Conservation (phyloP, 1,284 basidiomycete species). For the Amylostereum chailletii region DNA sequence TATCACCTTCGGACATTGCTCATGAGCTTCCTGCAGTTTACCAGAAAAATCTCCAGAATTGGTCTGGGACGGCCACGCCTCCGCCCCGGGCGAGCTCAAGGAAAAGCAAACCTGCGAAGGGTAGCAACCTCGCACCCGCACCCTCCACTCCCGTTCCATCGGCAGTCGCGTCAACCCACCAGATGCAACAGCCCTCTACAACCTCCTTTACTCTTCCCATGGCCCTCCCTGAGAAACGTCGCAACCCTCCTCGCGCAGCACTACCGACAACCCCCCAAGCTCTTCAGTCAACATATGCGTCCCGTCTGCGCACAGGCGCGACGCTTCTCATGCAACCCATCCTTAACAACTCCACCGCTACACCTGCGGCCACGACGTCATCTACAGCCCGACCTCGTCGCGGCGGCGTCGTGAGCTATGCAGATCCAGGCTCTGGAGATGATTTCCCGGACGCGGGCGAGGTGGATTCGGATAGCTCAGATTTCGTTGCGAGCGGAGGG, state of each 20-base stretch:
- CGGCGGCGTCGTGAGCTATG: constrained; percentile 75
- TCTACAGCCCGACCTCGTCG: constrained; percentile 41
- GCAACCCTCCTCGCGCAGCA: constrained; percentile 37
- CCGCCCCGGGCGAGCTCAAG: constrained; percentile 25
- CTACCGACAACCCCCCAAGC: constrained; percentile 65
- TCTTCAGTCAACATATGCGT: constrained; percentile 77
- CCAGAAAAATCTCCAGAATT: constrained; percentile 55
- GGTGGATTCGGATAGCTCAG: constrained; percentile 70
- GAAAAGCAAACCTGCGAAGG: constrained; percentile 24
- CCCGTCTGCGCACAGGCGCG: constrained; percentile 87
- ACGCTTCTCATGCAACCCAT: constrained; percentile 92
- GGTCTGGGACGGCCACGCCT: constrained; percentile 44
- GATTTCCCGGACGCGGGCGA: constrained; percentile 73
- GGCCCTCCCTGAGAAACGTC: constrained; percentile 8
- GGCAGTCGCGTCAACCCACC: constrained; percentile 7
- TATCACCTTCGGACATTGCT: background rate
- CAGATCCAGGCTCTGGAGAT: constrained; percentile 79
- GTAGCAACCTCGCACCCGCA: constrained; percentile 23
- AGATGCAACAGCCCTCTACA: constrained; percentile 11
- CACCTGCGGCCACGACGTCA: constrained; percentile 28
- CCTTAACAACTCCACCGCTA: constrained; percentile 29
- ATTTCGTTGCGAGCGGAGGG: constrained; percentile 45
- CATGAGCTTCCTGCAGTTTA: constrained; percentile 31
- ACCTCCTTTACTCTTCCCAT: constrained; percentile 20
- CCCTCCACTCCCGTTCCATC: constrained; percentile 22